A percentile compares a stretch with the other conserved stretches of the same genome.
Evolutionary conservation across 306 rosid species (phyloP).

Genomic region (Cajanus cajan): DNA sequence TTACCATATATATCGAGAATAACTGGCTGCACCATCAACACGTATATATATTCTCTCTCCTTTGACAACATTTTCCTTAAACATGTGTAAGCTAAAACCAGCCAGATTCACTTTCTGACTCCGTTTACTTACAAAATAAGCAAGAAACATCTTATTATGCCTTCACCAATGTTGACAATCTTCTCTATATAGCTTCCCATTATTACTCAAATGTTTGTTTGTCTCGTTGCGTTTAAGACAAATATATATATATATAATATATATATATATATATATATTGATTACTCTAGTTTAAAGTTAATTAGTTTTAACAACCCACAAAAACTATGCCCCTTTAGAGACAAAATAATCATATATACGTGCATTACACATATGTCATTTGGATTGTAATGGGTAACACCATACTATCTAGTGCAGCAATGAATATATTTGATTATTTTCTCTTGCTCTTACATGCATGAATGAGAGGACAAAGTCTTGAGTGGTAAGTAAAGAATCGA

Average conservation of each 20-base stretch:
- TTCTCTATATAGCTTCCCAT: background rate
- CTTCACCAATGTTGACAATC: background rate
- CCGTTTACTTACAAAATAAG: background rate
- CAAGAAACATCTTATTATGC: background rate
- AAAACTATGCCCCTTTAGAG: background rate
- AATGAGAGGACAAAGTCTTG: background rate
- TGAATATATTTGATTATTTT: background rate
- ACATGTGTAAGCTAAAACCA: background rate
- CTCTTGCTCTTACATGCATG: conserved; percentile 5
- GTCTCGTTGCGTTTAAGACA: background rate
- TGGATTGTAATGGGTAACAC: background rate
- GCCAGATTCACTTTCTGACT: background rate
- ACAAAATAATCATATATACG: background rate
- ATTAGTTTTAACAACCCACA: background rate
- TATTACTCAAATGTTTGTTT: background rate
- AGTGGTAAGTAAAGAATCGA: background rate
- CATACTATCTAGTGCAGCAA: background rate
- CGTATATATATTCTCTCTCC: background rate
- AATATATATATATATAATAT: background rate
- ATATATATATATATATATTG: background rate
- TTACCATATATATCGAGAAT: background rate
- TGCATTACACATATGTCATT: background rate
- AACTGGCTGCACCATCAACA: background rate
- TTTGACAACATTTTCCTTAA: background rate
- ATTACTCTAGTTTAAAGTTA: background rate